A percentile compares a stretch with the other conserved stretches of the same genome.
These are phyloP conservation scores for Suillus hirtellus DNA, from an alignment of 768 basidiomycete genomes.

Conservation along the genomic window DNA sequence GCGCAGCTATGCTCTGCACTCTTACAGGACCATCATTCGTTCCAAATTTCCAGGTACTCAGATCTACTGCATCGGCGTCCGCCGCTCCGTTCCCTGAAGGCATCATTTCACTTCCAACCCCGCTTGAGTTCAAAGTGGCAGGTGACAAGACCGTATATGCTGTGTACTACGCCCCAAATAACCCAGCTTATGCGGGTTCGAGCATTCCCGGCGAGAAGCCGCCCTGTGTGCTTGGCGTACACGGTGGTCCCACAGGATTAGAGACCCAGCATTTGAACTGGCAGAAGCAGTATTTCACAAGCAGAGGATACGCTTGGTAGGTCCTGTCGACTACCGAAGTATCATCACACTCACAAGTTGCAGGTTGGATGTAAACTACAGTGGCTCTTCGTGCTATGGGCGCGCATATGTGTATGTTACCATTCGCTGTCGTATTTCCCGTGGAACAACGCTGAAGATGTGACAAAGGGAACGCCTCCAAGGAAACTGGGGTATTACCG, in stretches of 20 bases:
- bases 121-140: conserved; percentile 10
- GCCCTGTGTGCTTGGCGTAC: conserved; percentile 61
- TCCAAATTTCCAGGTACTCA: conserved; percentile 12
- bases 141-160: conserved; percentile 48
- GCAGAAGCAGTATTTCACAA: conserved; percentile 63
- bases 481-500: conserved; percentile 70
- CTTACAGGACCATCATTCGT: conserved; percentile 10
- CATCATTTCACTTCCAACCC: conserved; percentile 24
- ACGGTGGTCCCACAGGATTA: conserved; percentile 68
- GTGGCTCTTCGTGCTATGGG: conserved; percentile 75
- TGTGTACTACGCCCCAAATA: conserved; percentile 62
- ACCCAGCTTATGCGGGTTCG: conserved; percentile 52
- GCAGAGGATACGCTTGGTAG: conserved; percentile 69
- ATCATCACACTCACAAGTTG: conserved; percentile 25
- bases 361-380: conserved; percentile 76
- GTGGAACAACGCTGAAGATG: not conserved
- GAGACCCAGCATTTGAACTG: conserved; percentile 50
- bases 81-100: conserved; percentile 13
- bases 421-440: not conserved
- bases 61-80: conserved; percentile 10
- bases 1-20: conserved; percentile 9
- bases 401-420: conserved; percentile 52
- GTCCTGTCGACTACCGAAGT: conserved; percentile 10
- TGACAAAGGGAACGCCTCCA: conserved; percentile 48
- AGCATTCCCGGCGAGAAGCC: conserved; percentile 53